These are phyloP conservation scores for Xylaria curta DNA, from an alignment of 495 filamentous ascomycete genomes.

Conservation along the genomic window DNA sequence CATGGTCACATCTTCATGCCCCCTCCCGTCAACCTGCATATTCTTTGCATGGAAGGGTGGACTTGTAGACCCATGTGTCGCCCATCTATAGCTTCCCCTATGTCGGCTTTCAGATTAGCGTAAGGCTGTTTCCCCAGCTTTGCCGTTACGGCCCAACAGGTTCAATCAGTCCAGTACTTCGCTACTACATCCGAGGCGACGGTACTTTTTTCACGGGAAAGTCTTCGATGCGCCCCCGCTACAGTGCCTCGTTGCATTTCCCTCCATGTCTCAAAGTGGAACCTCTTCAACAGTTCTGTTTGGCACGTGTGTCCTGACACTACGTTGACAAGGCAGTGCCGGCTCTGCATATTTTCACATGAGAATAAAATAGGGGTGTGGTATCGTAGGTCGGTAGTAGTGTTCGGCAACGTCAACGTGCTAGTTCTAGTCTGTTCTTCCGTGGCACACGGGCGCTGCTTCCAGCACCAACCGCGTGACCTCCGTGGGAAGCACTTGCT, in stretches of 20 bases:
- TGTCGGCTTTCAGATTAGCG: slow-evolving; percentile 3
- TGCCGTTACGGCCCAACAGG: slow-evolving; percentile 23
- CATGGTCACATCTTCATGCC: slow-evolving; percentile 21
- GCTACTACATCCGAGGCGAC: slow-evolving; percentile 13
- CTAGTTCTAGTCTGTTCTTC: slow-evolving; percentile 6
- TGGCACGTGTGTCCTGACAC: slow-evolving; percentile 25
- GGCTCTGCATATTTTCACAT: background rate
- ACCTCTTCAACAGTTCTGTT: slow-evolving; percentile 12
- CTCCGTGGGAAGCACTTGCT: slow-evolving; percentile 12
- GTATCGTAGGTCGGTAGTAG: background rate
- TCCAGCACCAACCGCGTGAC: slow-evolving; percentile 23
- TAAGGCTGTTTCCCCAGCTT: slow-evolving; percentile 23
- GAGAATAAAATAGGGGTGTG: background rate
- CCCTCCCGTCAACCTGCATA: slow-evolving; percentile 19
- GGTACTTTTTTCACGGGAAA: slow-evolving; percentile 8
- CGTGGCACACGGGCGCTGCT: slow-evolving; percentile 11
- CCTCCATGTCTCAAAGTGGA: slow-evolving; percentile 24
- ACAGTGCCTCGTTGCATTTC: background rate
- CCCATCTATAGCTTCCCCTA: slow-evolving; percentile 9
- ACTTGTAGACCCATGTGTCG: slow-evolving; percentile 22
- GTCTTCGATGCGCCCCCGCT: slow-evolving; percentile 5
- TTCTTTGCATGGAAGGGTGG: slow-evolving; percentile 24
- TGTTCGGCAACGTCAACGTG: background rate
- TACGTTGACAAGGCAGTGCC: background rate
- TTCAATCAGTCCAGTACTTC: background rate